Base-by-base conservation (phyloP, 805 yeast species). In the Nakazawaea molendinolei region DNA sequence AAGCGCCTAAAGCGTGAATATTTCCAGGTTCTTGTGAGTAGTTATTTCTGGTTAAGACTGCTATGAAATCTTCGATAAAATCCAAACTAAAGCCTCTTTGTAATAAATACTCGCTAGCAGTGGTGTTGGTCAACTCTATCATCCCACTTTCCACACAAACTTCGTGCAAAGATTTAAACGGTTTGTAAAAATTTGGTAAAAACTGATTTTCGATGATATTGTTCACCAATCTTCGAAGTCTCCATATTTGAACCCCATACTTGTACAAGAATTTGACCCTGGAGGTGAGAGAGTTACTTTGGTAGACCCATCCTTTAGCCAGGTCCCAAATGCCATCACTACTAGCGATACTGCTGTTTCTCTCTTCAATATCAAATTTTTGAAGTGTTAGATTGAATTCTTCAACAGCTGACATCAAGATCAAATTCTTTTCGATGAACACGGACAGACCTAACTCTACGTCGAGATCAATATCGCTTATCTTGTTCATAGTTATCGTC, bases 381-480 rank as follows among this genome's bases (percentile, higher is more conserved):
- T 34, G 30, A 3, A 49, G 38, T 1, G 45, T 36, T 14, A 69
- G 47, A n/a, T 55, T 53, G 45, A 65, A 66, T 26, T 51, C 13
- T 5, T 51, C 38, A 5, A 57, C 67, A 1, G 71, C 71, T 19
- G 52, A 49, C n/a, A 31, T 28, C 28, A 71, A 36, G 17, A 68
- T 59, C 41, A 47, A 41, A 40, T 71, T 71, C 5, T 53, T 62
- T 6, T 51, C 50, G 14, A 66, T 66, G 42, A 67, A 69, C 1
- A 69, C 53, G 2, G 71, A 57, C 0, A 65, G 76, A 7, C 76
- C 77, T 7, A 69, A 43, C 44, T 71, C 76, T 18, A 61, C 50
- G 5, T 34, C 26, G 23, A 17, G 23, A 1, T 44, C 49, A 20
- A 47, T 40, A 21, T 55, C 50, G 12, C 53, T 52, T 34, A 50